Evolutionary conservation across 176 grass and related monocot genomes (phyloP), one percentile per base, ranked within the genome.

Genomic region (Alopecurus myosuroides): DNA sequence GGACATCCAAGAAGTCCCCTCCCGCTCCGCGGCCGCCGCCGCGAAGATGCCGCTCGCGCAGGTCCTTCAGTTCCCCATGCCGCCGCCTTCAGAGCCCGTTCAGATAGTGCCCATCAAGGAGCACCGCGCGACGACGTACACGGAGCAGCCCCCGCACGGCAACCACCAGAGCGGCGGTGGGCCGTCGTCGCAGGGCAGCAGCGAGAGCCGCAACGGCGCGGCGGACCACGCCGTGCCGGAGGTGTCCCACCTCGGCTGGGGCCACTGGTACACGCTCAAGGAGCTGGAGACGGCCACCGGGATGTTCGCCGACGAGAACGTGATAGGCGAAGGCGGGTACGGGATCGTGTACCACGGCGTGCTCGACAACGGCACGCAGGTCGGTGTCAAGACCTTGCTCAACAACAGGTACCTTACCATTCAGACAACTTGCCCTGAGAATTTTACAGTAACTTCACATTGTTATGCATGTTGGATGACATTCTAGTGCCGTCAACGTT

Each of bases 261-360:
- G 96, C 50, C 93, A 93, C 74, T 98, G 93, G 93, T 98, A 95
- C 93, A 89, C 91, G 52, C 93, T 98, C 52, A 88, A 85, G 77
- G 96, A 98, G 93, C 87, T 98, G 31, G 91, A 94, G 87, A 77
- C 62, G 68, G 96, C 96, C 18, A 98, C 96, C 11, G 81, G 76
- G 31, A 92, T 83, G 87, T 98, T 98, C 75, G 70, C 95, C n/a
- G 87, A 89, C 78, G 92, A 94, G 64, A 94, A 95, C 57, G 92
- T 98, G 30, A 95, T 98, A 60, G 95, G 95, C 11, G 95, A 98
- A 82, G 95, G 95, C 19, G 95, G 95, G 25, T 98, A 98, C 53
- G 96, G 96, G 52, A 95, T 95, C 74, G 96, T 98, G 75, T 98
- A 98, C 81, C 96, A 88, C 65, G 96, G 96, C 35, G 61, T 95